A percentile compares a stretch with the other conserved stretches of the same genome.
Evolutionary conservation across 495 filamentous ascomycete species (phyloP).

Genomic region (Pseudevernia furfuracea): DNA sequence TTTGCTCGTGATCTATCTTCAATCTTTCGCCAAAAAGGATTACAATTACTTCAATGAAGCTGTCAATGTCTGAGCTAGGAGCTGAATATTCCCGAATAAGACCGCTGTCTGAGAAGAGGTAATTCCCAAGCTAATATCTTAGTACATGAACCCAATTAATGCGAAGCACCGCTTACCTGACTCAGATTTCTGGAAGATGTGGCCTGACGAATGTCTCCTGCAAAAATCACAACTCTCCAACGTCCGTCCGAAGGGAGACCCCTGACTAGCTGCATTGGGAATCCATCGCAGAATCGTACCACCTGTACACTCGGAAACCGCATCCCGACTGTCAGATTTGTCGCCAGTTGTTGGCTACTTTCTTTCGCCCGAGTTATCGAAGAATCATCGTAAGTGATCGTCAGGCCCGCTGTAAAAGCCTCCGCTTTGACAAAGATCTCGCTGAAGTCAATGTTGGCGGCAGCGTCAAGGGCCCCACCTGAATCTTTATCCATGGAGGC

Average conservation of each 20-base stretch:
- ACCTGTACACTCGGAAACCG: slow-evolving; percentile 11
- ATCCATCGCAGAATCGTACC: slow-evolving; percentile 6
- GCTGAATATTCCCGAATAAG: slow-evolving; percentile 4
- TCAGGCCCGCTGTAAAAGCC: slow-evolving; percentile 3
- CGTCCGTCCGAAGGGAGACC: slow-evolving; percentile 7
- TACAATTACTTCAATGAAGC: slow-evolving; percentile 10
- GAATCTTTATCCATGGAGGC: not conserved
- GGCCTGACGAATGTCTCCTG: slow-evolving; percentile 6
- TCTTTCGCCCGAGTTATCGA: slow-evolving; percentile 8
- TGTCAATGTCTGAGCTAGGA: slow-evolving; percentile 11
- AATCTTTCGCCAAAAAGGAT: slow-evolving; percentile 4
- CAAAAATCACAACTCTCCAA: slow-evolving; percentile 13
- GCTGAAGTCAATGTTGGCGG: slow-evolving; percentile 8
- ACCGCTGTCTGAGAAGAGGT: slow-evolving; percentile 6
- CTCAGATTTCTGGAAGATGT: not conserved
- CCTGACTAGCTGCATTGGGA: not conserved
- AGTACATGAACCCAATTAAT: not conserved
- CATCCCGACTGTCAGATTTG: slow-evolving; percentile 6
- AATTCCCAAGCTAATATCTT: slow-evolving; percentile 6
- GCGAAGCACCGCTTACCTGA: not conserved
- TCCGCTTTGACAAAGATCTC: not conserved
- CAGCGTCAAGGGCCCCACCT: slow-evolving; percentile 8
- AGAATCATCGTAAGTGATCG: slow-evolving; percentile 6
- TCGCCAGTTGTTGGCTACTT: not conserved
- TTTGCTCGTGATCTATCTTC: slow-evolving; percentile 8